These are phyloP conservation scores for Tetrastigma voinierianum DNA, from an alignment of 164 flowering plant species.

Conservation along the genomic window DNA sequence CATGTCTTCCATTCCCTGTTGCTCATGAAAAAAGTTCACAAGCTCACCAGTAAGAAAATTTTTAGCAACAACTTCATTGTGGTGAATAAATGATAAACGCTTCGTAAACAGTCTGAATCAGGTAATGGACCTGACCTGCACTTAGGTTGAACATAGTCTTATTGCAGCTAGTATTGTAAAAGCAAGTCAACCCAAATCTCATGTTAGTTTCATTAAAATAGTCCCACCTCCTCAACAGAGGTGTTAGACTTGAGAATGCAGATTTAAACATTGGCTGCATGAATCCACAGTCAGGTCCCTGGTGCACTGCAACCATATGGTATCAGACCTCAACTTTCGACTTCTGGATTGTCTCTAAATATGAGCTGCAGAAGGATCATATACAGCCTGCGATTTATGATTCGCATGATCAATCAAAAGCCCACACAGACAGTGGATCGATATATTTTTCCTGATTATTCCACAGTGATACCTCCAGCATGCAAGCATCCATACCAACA, in stretches of 20 bases:
- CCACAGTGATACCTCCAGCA: conserved; percentile 5
- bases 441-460: not conserved
- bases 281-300: conserved; percentile 11
- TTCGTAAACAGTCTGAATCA: too few relatives aligned
- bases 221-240: conserved; percentile 4
- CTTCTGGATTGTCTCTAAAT: too few relatives aligned
- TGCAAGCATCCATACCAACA: not conserved
- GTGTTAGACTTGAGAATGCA: conserved; percentile 6
- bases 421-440: not conserved
- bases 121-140: too few relatives aligned
- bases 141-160: too few relatives aligned
- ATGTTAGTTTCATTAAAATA: conserved; percentile 11
- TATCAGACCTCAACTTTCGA: too few relatives aligned
- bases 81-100: too few relatives aligned
- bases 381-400: too few relatives aligned
- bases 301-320: conserved; percentile 31
- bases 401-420: not conserved
- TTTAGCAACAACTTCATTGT: too few relatives aligned
- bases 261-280: conserved; percentile 15
- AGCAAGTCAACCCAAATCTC: conserved; percentile 6
- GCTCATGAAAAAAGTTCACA: too few relatives aligned
- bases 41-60: too few relatives aligned
- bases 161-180: not conserved
- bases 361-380: too few relatives aligned
- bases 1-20: conserved; percentile 11